phyloP scores from a whole-genome alignment of 169 alveolate species.

The Plasmodium knowlesi region DNA sequence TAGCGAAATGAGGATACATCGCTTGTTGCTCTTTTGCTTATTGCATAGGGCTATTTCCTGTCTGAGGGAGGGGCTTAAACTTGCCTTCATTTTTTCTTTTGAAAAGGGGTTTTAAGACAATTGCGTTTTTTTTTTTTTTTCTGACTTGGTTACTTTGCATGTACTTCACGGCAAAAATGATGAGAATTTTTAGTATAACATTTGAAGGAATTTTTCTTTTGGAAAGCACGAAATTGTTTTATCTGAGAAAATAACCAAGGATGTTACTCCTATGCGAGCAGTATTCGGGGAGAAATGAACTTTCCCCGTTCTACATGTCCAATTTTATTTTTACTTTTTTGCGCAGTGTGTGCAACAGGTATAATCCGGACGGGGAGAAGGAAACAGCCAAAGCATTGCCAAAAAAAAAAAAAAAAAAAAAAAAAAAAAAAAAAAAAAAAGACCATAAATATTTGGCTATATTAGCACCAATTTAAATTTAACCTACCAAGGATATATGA shows the following conservation, averaged over 20 bases:
- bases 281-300: neutral
- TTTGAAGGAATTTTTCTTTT: neutral
- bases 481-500: neutral
- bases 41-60: conserved; percentile 39
- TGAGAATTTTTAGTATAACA: neutral
- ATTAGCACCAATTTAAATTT: neutral
- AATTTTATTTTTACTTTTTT: neutral
- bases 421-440: conserved; percentile 1
- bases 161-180: neutral
- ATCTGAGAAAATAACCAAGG: neutral
- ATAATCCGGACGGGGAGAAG: neutral
- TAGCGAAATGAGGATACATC: conserved; percentile 42
- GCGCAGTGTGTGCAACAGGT: neutral
- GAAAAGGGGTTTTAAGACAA: neutral
- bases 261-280: neutral
- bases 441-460: neutral
- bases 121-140: neutral
- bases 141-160: neutral
- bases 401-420: conserved; percentile 1
- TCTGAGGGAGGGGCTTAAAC: conserved; percentile 25
- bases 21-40: conserved; percentile 46
- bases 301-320: neutral
- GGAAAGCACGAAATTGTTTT: neutral
- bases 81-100: conserved; percentile 31
- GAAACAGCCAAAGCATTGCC: neutral